A percentile compares a stretch with the other conserved stretches of the same genome.
Conservation (phyloP, 2,329 filamentous ascomycete genomes). For the Diaporthe caulivora region DNA sequence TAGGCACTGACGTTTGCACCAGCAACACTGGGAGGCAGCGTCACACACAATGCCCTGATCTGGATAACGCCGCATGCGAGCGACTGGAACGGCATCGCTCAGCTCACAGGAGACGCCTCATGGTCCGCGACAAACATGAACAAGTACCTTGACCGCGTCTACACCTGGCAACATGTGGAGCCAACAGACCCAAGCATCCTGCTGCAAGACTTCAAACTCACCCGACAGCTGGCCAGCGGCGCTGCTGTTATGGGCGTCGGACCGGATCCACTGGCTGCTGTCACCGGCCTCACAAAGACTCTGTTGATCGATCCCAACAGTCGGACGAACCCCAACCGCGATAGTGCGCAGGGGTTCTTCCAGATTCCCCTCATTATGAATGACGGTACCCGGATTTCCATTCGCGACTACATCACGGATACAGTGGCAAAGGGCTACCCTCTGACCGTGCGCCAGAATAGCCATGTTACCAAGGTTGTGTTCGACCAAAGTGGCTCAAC, state of each 20-base stretch:
- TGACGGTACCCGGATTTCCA: conserved; percentile 18
- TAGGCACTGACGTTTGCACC: not conserved
- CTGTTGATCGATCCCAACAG: conserved; percentile 61
- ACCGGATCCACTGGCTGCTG: conserved; percentile 49
- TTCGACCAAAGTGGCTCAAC: conserved; percentile 41
- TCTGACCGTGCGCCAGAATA: conserved; percentile 52
- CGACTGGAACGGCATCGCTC: conserved; percentile 66
- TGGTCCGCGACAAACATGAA: conserved; percentile 54
- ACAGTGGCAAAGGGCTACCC: conserved; percentile 50
- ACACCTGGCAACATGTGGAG: conserved; percentile 52
- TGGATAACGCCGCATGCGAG: conserved; percentile 63
- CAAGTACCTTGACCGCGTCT: conserved; percentile 8
- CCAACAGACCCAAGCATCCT: conserved; percentile 64
- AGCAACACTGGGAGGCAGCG: conserved; percentile 66
- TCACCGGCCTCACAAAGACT: conserved; percentile 60
- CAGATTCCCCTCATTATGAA: conserved; percentile 64
- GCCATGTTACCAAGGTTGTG: conserved; percentile 48
- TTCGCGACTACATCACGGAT: conserved; percentile 43
- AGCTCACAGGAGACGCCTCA: conserved; percentile 66
- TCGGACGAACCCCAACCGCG: conserved; percentile 50
- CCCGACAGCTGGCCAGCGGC: conserved; percentile 63
- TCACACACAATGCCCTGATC: conserved; percentile 68
- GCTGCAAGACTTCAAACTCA: conserved; percentile 63
- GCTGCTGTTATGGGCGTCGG: conserved; percentile 61
- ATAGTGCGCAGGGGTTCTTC: conserved; percentile 61